Evolutionary conservation across 73 alveolate genomes (phyloP).

Genomic region (Blepharisma stoltei): DNA sequence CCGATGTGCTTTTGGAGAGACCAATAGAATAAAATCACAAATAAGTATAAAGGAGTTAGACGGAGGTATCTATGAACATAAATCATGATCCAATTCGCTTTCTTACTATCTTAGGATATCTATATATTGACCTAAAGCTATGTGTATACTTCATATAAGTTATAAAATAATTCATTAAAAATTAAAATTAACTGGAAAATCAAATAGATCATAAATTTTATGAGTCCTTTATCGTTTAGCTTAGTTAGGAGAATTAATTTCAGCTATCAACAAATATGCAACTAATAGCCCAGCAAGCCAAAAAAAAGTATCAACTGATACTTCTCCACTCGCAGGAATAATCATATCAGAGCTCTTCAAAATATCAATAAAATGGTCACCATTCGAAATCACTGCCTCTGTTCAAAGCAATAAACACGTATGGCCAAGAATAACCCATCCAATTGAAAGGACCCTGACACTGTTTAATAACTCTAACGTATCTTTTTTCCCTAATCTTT

Average conservation of each 20-base stretch:
- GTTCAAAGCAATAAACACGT: slow-evolving; percentile 8
- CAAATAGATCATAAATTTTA: too few species aligned
- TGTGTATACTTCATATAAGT: too few species aligned
- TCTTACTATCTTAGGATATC: too few species aligned
- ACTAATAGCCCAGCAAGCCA: slow-evolving; percentile 36
- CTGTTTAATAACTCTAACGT: slow-evolving; percentile 33
- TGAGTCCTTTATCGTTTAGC: too few species aligned
- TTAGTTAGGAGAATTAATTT: slow-evolving; percentile 13
- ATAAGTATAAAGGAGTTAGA: slow-evolving; percentile 31
- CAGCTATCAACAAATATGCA: slow-evolving; percentile 31
- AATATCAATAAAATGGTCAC: not conserved
- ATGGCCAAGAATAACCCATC: slow-evolving; percentile 46
- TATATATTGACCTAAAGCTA: too few species aligned
- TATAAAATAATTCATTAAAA: too few species aligned
- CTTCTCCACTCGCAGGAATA: slow-evolving; percentile 31
- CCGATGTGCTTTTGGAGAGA: slow-evolving; percentile 30
- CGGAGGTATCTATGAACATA: slow-evolving; percentile 45
- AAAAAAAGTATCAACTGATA: slow-evolving; percentile 42
- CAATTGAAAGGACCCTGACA: slow-evolving; percentile 37
- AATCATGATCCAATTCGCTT: not conserved
- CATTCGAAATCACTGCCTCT: not conserved
- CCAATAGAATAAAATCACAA: slow-evolving; percentile 11
- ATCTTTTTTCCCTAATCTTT: not conserved
- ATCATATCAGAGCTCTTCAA: slow-evolving; percentile 22
- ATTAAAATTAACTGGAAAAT: too few species aligned